Evolutionary conservation across 371 early-diverging fungal genomes (phyloP).

Genomic region (Actinomortierella ambigua): DNA sequence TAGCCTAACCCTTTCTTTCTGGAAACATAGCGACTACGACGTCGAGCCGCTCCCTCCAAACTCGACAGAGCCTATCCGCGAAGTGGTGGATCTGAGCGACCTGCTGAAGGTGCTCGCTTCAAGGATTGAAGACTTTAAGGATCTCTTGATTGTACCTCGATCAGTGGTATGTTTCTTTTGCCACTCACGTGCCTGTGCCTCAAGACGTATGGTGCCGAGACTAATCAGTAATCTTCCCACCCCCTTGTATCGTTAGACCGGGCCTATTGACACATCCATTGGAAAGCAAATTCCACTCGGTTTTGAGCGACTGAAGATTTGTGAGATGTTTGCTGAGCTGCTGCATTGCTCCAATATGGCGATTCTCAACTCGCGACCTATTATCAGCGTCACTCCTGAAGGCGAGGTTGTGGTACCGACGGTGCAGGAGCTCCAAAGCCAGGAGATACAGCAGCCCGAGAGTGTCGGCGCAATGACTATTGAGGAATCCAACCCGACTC

Average conservation of each 20-base stretch:
- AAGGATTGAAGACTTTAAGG: conserved; percentile 69
- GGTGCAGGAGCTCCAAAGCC: not conserved
- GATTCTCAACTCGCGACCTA: conserved; percentile 55
- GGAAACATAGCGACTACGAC: conserved; percentile 56
- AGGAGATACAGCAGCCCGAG: too few species aligned
- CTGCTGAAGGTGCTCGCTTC: conserved; percentile 80
- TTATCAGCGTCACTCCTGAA: conserved; percentile 42
- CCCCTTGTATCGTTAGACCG: conserved; percentile 30
- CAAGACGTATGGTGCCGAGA: not conserved
- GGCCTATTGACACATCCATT: conserved; percentile 65
- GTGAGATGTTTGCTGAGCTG: conserved; percentile 96
- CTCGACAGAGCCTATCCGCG: conserved; percentile 27
- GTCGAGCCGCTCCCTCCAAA: conserved; percentile 46
- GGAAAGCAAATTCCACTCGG: conserved; percentile 83
- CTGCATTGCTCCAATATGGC: conserved; percentile 88
- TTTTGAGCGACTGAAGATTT: conserved; percentile 90
- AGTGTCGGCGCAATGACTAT: too few species aligned
- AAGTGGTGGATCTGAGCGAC: conserved; percentile 76
- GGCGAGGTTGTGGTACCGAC: conserved; percentile 37
- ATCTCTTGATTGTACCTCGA: conserved; percentile 61
- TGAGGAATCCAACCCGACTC: not conserved
- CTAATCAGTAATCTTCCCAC: not conserved
- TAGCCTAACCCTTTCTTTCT: conserved; percentile 1
- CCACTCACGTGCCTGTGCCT: too few species aligned
- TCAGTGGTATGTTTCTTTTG: conserved; percentile 55